Evolutionary conservation across 2,329 filamentous ascomycete genomes (phyloP).

Genomic region (Cercospora canescens): DNA sequence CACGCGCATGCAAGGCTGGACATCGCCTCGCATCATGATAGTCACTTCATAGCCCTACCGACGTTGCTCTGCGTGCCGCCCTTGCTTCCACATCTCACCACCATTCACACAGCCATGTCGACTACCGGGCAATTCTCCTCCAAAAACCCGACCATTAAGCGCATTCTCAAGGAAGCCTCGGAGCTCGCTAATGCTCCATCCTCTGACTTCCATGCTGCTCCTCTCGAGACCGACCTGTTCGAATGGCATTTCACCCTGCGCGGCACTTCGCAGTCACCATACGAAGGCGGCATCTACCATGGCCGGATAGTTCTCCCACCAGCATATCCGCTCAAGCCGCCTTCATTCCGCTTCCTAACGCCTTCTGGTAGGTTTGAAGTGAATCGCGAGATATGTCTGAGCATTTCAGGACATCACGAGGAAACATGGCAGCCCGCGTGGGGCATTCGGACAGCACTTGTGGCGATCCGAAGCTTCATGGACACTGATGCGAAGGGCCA

Average conservation of each 20-base stretch:
- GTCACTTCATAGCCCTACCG: neutral
- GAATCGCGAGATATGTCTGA: conserved; percentile 94
- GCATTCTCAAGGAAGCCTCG: conserved; percentile 86
- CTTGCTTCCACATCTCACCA: conserved; percentile 3
- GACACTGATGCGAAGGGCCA: conserved; percentile 85
- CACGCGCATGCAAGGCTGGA: neutral
- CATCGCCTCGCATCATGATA: neutral
- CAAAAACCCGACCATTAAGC: conserved; percentile 80
- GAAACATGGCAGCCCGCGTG: conserved; percentile 99
- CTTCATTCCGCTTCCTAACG: conserved; percentile 92
- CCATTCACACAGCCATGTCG: conserved; percentile 50
- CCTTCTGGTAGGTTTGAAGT: conserved; percentile 91
- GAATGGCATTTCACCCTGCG: conserved; percentile 99
- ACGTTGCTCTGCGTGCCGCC: neutral
- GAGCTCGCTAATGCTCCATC: conserved; percentile 81
- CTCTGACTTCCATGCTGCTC: conserved; percentile 79
- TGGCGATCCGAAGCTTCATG: conserved; percentile 84
- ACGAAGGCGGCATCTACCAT: conserved; percentile 84
- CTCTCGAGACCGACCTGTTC: conserved; percentile 86
- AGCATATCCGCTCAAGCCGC: conserved; percentile 86
- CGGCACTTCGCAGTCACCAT: conserved; percentile 75
- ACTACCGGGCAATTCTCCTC: conserved; percentile 38
- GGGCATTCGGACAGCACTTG: conserved; percentile 87
- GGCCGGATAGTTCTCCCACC: conserved; percentile 90
- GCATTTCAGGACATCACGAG: conserved; percentile 92